phyloP scores from a whole-genome alignment of 257 asterid genomes.

The Solanum arcanum region DNA sequence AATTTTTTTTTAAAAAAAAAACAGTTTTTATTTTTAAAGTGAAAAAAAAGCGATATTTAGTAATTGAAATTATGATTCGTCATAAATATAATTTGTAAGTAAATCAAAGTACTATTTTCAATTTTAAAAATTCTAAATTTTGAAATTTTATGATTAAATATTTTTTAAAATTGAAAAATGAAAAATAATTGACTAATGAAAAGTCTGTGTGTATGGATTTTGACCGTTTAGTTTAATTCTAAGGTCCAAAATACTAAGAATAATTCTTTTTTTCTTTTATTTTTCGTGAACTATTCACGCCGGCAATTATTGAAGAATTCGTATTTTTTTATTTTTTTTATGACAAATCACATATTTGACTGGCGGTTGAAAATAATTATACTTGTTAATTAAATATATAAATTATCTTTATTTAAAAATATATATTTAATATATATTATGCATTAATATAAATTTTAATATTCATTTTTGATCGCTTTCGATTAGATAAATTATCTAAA shows the following conservation, averaged over 20 bases:
- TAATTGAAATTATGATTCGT: not conserved
- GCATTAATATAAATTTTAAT: too few species aligned
- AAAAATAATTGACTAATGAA: not conserved
- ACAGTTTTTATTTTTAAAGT: too few species aligned
- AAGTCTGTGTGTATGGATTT: not conserved
- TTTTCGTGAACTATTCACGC: not conserved
- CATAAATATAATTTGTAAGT: too few species aligned
- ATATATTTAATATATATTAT: too few species aligned
- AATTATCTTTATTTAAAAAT: too few species aligned
- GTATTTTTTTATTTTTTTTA: not conserved
- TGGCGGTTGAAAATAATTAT: not conserved
- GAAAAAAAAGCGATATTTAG: not conserved
- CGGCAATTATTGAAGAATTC: not conserved
- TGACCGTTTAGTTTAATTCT: not conserved
- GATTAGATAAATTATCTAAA: not conserved
- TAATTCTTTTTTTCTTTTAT: not conserved
- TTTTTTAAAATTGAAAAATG: not conserved
- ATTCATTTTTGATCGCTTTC: too few species aligned
- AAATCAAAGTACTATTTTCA: not conserved
- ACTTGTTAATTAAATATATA: not conserved
- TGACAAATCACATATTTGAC: not conserved
- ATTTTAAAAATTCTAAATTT: too few species aligned
- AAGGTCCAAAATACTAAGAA: not conserved
- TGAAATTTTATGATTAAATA: too few species aligned
- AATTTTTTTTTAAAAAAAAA: too few species aligned